Evolutionary conservation across 202 grass and related monocot species (phyloP), one percentile per base, ranked within the genome.

Genomic region (Schoenoplectus triqueter): DNA sequence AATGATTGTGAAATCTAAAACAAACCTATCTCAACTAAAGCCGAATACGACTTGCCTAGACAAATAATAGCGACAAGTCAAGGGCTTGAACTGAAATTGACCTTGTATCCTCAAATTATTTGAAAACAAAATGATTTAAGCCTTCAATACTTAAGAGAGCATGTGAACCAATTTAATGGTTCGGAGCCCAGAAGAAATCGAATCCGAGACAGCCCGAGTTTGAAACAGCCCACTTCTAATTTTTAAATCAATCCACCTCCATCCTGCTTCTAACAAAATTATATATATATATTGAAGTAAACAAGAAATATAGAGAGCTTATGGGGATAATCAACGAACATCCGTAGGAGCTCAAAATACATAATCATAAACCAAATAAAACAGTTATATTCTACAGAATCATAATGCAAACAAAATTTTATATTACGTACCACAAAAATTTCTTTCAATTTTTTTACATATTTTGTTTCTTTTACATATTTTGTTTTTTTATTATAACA

Each of bases 1-100:
- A 68, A 68, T 67, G 10, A 67, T 14, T 68, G 11, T 68, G 11
- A 68, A 68, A 68, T 68, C 2, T 68, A 42, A 68, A 42, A 68
- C 65, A 68, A 68, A 68, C 65, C 22, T 42, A 40, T 68, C 65
- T 68, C 65, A 68, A 42, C 20, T 68, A 14, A 3, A 68, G 11
- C 65, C 1, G 65, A 42, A 68, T 68, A 3, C 10, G 65, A 68
- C 65, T 0, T 42, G 11, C 10, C 62, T 65, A 67, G 9, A 14
- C 65, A 68, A 41, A 44, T 2, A 41, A 44, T 13, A 66, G 20
- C 10, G 64, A 11, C 20, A 10, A 66, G 55, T 59, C 55, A 59
- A 11, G 39, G 13, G 2, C 22, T 66, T 40, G 10, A 40, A 66
- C 10, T 20, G 0, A 42, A 66, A 6, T 61, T 18, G 57, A 61